Base-by-base conservation (phyloP, 345 rosid species). In the Cochlearia excelsa region DNA sequence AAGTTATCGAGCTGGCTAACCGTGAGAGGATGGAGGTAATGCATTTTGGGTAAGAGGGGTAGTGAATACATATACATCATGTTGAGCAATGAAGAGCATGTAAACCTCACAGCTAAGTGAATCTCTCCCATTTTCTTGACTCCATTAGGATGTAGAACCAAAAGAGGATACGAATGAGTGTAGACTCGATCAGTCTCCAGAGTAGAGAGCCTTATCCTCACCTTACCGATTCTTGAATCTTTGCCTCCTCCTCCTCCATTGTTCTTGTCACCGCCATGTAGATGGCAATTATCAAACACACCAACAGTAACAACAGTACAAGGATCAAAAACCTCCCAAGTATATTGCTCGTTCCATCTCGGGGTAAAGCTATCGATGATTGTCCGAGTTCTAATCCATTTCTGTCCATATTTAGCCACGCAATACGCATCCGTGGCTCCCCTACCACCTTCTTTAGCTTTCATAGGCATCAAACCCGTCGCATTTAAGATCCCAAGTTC, bases 381-480 rank as follows among this genome's bases (percentile, higher is more conserved):
- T 4, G 98, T 88, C 54, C 98, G 78, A 6, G 98, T 91, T 10
- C 98, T 82, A 51, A 91, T 68, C 98, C 98, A 91, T 70, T 91
- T 91, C 77, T 84, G 96, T 16, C 98, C 98, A 51, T 91, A 91
- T 59, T 91, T 91, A 2, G 98, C 98, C 40, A 85, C 98, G 68
- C 98, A 91, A 59, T 85, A 91, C 5, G 98, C 92, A 75, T 91
- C 98, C 0, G 96, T 85, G 27, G 85, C 77, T 53, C 86, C 88
- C 38, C 84, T 78, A 26, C 89, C 90, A 46, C 71, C 72, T 26
- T 91, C 98, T 78, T 78, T 88, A 9, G 85, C 70, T 78, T 88
- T 91, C 88, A 83, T 82, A 1, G 96, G 95, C 74, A 80, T 78
- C 62, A 91, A 63, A 31, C 96, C 95, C 0, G 85, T 85, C 27